Conservation (phyloP, 2,329 filamentous ascomycete species). For the Chalaropsis ovoidea region DNA sequence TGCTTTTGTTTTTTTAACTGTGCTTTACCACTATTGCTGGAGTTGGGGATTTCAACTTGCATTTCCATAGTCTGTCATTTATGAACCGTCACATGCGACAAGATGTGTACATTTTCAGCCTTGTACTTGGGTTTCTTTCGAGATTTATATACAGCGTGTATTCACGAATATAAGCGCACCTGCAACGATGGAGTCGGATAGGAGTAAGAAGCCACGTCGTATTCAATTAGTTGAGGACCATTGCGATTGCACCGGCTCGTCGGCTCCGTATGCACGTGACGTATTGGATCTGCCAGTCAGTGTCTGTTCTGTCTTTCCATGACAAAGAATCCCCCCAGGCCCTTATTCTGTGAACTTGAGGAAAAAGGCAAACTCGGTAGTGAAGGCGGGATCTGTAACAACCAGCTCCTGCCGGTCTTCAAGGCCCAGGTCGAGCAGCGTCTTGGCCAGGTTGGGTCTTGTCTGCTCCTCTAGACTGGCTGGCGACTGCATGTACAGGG, state of each 20-base stretch:
- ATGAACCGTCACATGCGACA: slow-evolving; percentile 16
- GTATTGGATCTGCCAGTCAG: neutral
- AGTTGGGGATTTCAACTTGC: slow-evolving; percentile 23
- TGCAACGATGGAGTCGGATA: neutral
- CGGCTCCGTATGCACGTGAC: neutral
- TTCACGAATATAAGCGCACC: neutral
- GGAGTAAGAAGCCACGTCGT: neutral
- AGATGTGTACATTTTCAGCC: slow-evolving; percentile 4
- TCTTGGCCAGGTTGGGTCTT: slow-evolving; percentile 68
- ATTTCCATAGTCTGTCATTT: slow-evolving; percentile 22
- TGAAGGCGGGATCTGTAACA: slow-evolving; percentile 86
- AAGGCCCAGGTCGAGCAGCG: slow-evolving; percentile 60
- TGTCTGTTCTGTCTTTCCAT: neutral
- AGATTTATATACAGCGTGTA: slow-evolving; percentile 2
- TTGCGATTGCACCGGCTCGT: neutral
- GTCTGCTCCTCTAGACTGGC: slow-evolving; percentile 75
- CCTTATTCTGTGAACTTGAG: slow-evolving; percentile 38
- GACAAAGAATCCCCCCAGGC: neutral
- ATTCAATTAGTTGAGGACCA: neutral
- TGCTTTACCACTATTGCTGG: slow-evolving; percentile 27
- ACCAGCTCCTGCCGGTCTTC: slow-evolving; percentile 75
- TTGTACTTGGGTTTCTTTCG: slow-evolving; percentile 14
- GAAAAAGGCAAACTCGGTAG: slow-evolving; percentile 54
- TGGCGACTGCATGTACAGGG: slow-evolving; percentile 81
- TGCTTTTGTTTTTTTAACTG: slow-evolving; percentile 28